Evolutionary conservation across 768 basidiomycete genomes (phyloP).

Genomic region (Rhizopogon vesiculosus): DNA sequence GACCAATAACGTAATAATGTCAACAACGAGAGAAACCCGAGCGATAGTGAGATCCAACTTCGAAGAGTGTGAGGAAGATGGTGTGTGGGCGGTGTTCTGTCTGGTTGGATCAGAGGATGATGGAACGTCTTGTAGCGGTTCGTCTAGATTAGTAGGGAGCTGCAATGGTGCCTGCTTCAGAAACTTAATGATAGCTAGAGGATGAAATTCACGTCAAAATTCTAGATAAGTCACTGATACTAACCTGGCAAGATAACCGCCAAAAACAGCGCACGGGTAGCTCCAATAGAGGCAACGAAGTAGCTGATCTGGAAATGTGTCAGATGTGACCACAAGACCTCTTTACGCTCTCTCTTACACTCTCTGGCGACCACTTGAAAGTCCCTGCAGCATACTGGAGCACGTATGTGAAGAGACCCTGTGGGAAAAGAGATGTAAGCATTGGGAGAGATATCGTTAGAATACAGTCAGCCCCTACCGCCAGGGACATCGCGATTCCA

Average conservation of each 20-base stretch:
- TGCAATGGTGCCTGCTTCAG: constrained; percentile 38
- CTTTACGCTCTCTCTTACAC: constrained; percentile 31
- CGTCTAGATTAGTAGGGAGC: constrained; percentile 10
- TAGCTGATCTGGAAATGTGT: constrained; percentile 54
- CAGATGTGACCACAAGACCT: neutral
- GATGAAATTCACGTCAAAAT: neutral
- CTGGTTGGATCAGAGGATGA: constrained; percentile 3
- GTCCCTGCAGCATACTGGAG: constrained; percentile 60
- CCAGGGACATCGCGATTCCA: constrained; percentile 37
- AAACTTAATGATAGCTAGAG: constrained; percentile 49
- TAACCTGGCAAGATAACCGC: constrained; percentile 57
- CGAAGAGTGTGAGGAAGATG: constrained; percentile 30
- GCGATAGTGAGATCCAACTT: too few relatives aligned
- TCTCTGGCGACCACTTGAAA: constrained; percentile 67
- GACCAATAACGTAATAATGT: constrained; percentile 44
- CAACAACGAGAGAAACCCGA: constrained; percentile 58
- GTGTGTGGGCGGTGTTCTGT: neutral
- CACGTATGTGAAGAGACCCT: constrained; percentile 57
- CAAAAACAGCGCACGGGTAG: constrained; percentile 50
- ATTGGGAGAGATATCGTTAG: neutral
- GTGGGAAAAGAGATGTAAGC: neutral
- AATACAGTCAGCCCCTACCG: constrained; percentile 27
- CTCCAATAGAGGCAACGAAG: constrained; percentile 54
- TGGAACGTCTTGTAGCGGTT: constrained; percentile 10
- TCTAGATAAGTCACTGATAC: constrained; percentile 12